Evolutionary conservation across 2,329 filamentous ascomycete genomes (phyloP), one percentile per base, ranked within the genome.

Genomic region (Aureobasidium melanogenum): DNA sequence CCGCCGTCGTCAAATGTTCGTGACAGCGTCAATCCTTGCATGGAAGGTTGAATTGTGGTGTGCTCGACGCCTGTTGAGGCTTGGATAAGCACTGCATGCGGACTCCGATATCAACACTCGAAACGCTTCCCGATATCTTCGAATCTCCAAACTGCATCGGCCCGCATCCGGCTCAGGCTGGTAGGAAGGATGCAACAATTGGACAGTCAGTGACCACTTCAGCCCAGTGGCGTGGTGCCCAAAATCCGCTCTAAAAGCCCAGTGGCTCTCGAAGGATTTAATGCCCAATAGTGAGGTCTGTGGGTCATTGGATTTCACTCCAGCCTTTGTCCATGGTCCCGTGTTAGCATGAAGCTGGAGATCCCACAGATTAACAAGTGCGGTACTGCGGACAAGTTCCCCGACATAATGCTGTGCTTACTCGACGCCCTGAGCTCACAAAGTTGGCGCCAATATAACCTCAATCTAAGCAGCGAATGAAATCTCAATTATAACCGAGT

Each of bases 401-500:
- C 55, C 55, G 32, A 58, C 41, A n/a, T 47, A 32, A 58, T 58
- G 55, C 55, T 58, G 55, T 58, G 55, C 55, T 47, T 38, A 15
- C 34, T 48, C 41, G 38, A 43, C 52, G 52, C 41, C 28, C 39
- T 44, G 52, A 56, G 52, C 39, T 44, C 9, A 10, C 38, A 56
- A 28, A 56, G 52, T 56, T 56, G 39, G 28, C 52, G 52, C 43
- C 55, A 56, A 46, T 34, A 46, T 34, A 46, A 56, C 26, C 52
- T 15, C 52, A 46, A 47, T 58, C 43, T 58, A 26, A 24, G 38
- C 39, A 46, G 17, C 17, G 36, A 43, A 47, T 38, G 14, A 58
- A 47, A 48, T 58, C 55, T 58, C 41, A 47, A 38, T 58, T 36
- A 8, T 46, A 47, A 58, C 55, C 55, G 43, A 58, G 41, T 58